Base-by-base conservation (phyloP, 768 basidiomycete genomes). In the Kockovaella imperatae region DNA sequence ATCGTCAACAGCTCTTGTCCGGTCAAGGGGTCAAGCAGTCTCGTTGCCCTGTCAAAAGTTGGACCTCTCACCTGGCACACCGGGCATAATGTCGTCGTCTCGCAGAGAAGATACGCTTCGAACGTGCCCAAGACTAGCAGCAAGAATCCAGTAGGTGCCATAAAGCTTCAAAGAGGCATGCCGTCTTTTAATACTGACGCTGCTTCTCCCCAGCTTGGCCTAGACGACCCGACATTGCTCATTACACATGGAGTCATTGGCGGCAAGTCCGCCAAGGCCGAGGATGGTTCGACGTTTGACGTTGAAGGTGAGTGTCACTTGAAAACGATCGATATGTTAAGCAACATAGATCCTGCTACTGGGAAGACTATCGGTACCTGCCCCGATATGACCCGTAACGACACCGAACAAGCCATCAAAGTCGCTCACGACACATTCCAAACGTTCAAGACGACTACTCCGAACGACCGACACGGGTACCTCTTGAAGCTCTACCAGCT, bases 211-310 rank as follows among this genome's bases (percentile, higher is more conserved):
- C 28, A 73, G 70, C 62, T 71, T 41, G 61, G 64, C 30, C 76
- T 96, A 52, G 84, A 83, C 62, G 90, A 96, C 62, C 66, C 82
- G 0, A 77, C 78, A 4, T 71, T 96, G 49, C 75, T 91, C 63
- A 83, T 81, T 58, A 79, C 79, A 23, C 80, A 87, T 72, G 86
- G 78, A 0, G 78, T 83, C 50, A 85, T 96, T 66, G 79, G 82
- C 62, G 91, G 90, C 0, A 79, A 89, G 70, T 89, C 87, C 85
- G 74, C 87, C 2, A 81, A 85, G 54, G 82, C 86, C n/a, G 78
- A 78, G 54, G 80, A 78, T 36, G 83, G 84, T 5, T 80, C 77
- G 45, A 83, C 74, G 20, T 82, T 95, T 54, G 65, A 73, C 24
- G 88, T 96, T 31, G 80, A 75, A 38, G 88, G 90, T 91, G 66